Evolutionary conservation across 139 green algal genomes (phyloP), one percentile per base, ranked within the genome.

Genomic region (Dunaliella sp.): DNA sequence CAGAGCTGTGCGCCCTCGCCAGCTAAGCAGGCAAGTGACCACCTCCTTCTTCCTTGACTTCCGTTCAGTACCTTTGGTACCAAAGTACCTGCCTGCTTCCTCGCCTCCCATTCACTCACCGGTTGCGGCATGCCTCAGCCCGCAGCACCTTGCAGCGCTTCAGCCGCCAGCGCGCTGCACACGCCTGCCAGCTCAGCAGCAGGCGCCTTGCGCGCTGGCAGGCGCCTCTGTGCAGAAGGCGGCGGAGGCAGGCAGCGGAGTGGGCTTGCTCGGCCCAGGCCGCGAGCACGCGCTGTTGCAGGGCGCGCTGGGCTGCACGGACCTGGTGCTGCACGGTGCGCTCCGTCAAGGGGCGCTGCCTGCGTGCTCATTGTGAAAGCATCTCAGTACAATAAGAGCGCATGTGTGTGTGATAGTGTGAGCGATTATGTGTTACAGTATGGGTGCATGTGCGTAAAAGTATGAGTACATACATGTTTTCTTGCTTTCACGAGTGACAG

Each of bases 101-200:
- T n/a, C n/a, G n/a, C n/a, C n/a, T n/a, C n/a, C n/a, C n/a, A n/a
- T n/a, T n/a, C n/a, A n/a, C n/a, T 65, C 48, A 65, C 48, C 48
- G 7, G 48, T 65, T 65, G 48, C 16, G 16, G 48, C 48, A 16
- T 16, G 48, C 48, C 48, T 65, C 48, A 26, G 48, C 48, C 7
- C 48, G 48, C 77, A 21, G 34, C 28, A 38, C 77, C 3, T 3
- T 22, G 36, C 36, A 35, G 36, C 78, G 77, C 77, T 83, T 48
- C 28, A 35, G 21, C 36, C 25, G 32, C 22, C 26, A 1, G 26
- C 34, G 77, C 1, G 3, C 0, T 0, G 59, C 32, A 30, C 34
- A 35, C 1, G 36, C 77, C 31, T 28, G 36, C 86, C 86, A 89
- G 57, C 38, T 83, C 1, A 74, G 76, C 83, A 87, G 65, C 77